A percentile compares a stretch with the other conserved stretches of the same genome.
Conservation (phyloP, 495 filamentous ascomycete genomes). For the Aspergillus avenaceus region DNA sequence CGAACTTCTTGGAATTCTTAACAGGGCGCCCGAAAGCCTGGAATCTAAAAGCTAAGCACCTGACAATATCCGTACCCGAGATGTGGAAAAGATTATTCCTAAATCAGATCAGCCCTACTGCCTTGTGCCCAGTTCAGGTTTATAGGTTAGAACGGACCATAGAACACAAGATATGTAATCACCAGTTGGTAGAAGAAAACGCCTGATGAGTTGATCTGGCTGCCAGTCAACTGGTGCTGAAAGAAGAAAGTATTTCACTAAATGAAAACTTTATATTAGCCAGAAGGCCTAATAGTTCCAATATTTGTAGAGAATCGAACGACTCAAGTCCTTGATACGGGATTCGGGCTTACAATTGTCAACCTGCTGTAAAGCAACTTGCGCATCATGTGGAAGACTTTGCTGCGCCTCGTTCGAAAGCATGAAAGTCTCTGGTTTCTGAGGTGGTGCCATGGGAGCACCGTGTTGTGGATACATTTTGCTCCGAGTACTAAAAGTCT, state of each 20-base stretch:
- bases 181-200: conserved; percentile 92
- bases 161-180: conserved; percentile 98
- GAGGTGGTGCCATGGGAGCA: conserved; percentile 62
- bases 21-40: conserved; percentile 97
- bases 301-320: too few species aligned
- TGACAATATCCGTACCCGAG: conserved; percentile 96
- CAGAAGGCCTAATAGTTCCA: too few species aligned
- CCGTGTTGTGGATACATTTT: conserved; percentile 51
- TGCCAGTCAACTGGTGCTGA: conserved; percentile 98
- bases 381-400: conserved; percentile 90
- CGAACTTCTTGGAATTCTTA: conserved; percentile 99
- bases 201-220: conserved; percentile 90
- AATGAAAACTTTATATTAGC: neutral
- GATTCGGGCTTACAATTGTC: conserved; percentile 79
- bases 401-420: conserved; percentile 94
- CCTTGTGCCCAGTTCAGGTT: neutral
- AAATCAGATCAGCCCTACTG: conserved; percentile 10
- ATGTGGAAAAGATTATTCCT: conserved; percentile 99
- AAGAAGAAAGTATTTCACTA: conserved; percentile 99
- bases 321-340: too few species aligned
- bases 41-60: conserved; percentile 97
- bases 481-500: neutral
- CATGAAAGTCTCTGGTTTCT: conserved; percentile 98
- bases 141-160: conserved; percentile 56
- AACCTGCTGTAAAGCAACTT: conserved; percentile 96